Evolutionary conservation across 306 rosid species (phyloP).

Genomic region (Rosa lucieae): DNA sequence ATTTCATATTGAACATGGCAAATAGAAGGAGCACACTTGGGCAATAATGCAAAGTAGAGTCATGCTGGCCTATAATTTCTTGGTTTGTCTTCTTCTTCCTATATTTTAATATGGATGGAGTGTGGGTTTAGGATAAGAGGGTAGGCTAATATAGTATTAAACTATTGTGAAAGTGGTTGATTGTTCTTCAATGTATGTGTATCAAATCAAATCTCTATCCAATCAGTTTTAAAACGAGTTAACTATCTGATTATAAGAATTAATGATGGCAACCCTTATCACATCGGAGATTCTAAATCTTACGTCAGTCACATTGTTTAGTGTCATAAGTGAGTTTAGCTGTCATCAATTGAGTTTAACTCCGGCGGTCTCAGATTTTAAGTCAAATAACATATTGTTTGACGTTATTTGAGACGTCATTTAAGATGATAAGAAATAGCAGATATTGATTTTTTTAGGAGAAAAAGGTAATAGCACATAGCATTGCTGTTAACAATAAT

Average conservation of each 20-base stretch:
- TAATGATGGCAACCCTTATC: not conserved
- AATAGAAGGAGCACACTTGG: not conserved
- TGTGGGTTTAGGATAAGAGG: not conserved
- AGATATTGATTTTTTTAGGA: no score
- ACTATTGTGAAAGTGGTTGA: not conserved
- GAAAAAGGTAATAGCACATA: no score
- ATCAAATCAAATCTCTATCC: not conserved
- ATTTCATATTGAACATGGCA: not conserved
- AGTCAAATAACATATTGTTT: no score
- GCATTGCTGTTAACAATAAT: no score
- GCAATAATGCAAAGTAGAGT: constrained; percentile 10
- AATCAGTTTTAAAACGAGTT: not conserved
- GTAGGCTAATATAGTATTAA: not conserved
- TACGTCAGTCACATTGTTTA: not conserved
- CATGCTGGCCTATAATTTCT: not conserved
- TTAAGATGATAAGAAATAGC: no score
- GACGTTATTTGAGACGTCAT: no score
- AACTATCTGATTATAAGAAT: not conserved
- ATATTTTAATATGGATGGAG: not conserved
- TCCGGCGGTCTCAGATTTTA: not conserved
- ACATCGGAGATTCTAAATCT: not conserved
- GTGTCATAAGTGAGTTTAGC: not conserved
- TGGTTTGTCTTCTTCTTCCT: not conserved
- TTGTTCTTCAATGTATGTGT: not conserved
- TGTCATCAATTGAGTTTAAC: not conserved